Conservation (phyloP, 352 stramenopile genomes). For the Blastocystis sp. region DNA sequence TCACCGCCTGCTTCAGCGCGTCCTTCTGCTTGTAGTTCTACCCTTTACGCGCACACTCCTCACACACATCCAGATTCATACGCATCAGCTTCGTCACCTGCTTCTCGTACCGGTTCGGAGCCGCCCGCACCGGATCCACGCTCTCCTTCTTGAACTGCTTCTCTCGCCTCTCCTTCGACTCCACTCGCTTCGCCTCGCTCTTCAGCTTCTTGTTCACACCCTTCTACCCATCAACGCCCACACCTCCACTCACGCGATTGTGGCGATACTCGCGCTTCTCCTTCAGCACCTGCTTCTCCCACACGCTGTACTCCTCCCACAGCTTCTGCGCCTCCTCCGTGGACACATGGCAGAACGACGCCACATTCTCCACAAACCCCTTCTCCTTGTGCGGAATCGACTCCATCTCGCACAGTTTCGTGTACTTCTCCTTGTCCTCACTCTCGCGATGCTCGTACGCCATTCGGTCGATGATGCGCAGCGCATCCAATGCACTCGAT, state of each 20-base stretch:
- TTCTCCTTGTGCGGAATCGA: background rate
- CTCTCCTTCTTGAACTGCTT: background rate
- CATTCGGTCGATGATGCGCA: slow-evolving; percentile 22
- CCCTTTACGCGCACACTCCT: background rate
- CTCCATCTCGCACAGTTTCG: background rate
- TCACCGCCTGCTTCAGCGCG: slow-evolving; percentile 19
- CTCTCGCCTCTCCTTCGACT: background rate
- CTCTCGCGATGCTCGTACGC: background rate
- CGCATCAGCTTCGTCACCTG: slow-evolving; percentile 11
- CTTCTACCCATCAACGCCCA: background rate
- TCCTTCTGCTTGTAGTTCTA: slow-evolving; percentile 28
- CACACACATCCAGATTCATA: slow-evolving; percentile 8
- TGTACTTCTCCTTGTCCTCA: background rate
- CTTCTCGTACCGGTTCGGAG: slow-evolving; percentile 4
- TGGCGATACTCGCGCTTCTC: background rate
- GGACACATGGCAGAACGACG: background rate
- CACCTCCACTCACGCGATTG: background rate
- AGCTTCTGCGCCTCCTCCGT: background rate
- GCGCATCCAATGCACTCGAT: background rate
- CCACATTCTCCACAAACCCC: background rate
- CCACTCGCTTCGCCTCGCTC: slow-evolving; percentile 7
- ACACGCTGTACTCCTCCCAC: background rate
- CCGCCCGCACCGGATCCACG: background rate
- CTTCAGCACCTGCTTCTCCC: background rate
- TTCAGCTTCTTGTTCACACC: slow-evolving; percentile 4